Evolutionary conservation across 1,139 yeast species (phyloP).

Genomic region (Maudiozyma humilis): DNA sequence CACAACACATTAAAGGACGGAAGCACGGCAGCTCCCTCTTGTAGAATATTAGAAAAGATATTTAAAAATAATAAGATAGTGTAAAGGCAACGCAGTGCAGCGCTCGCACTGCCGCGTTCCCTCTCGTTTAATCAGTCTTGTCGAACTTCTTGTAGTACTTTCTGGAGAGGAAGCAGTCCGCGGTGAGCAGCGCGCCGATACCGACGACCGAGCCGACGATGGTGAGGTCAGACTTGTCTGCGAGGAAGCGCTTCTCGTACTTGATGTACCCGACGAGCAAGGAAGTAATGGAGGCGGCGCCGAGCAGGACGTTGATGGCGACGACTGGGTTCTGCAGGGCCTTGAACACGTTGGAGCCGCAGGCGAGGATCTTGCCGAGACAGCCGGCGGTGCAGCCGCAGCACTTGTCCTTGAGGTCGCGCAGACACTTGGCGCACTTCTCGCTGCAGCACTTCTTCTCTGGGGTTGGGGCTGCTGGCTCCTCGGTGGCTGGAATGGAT

Average conservation of each 20-base stretch:
- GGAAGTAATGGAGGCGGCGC: conserved; percentile 43
- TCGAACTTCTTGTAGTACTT: conserved; percentile 46
- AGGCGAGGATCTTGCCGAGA: neutral
- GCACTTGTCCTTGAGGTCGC: conserved; percentile 1
- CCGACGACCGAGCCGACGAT: conserved; percentile 48
- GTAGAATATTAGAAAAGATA: no score
- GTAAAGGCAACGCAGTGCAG: no score
- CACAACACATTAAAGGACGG: no score
- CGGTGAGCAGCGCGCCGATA: conserved; percentile 45
- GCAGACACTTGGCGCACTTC: conserved; percentile 1
- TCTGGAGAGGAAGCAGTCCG: conserved; percentile 47
- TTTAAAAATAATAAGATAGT: no score
- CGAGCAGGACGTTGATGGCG: conserved; percentile 44
- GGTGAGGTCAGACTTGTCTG: conserved; percentile 40
- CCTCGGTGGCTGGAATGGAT: neutral
- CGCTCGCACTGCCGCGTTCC: no score
- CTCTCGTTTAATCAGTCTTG: conserved; percentile 33
- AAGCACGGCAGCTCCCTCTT: no score
- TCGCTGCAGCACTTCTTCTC: neutral
- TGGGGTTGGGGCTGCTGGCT: neutral
- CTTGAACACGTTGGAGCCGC: neutral
- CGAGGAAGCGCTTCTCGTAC: conserved; percentile 35
- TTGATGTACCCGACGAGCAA: conserved; percentile 46
- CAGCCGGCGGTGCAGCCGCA: neutral
- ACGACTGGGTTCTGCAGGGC: conserved; percentile 55